Evolutionary conservation across 345 rosid genomes (phyloP), one percentile per base, ranked within the genome.

Genomic region (rapeseed (Brassica napus)): DNA sequence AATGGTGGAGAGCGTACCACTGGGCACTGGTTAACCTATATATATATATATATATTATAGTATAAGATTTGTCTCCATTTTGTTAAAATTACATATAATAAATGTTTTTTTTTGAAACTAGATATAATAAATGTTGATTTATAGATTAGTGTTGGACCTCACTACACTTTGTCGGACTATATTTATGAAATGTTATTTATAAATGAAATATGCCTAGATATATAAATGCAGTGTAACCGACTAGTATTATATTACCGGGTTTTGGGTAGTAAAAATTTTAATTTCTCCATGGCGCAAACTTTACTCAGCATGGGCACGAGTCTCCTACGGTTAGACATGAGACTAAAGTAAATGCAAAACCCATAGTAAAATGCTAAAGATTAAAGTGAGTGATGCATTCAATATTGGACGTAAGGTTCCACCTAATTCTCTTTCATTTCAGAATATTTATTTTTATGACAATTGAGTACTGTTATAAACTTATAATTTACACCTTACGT

Each of bases 81-180:
- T 8, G 31, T 23, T 31, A 21, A 15, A 10, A 6, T 6, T 21
- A 16, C 42, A 62, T 16, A 39, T 6, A 26, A n/a, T 37, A 28
- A 28, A 28, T 28, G 30, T 28, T 28, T 28, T 28, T 28, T 28
- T 1, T 28, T 28, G 30, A 28, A 28, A 28, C 30, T 28, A 28
- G 30, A 28, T 28, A 0, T 28, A 28, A 28, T 28, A 3, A 28
- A 28, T 28, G 42, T 8, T 60, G 18, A 28, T 47, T 63, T 30
- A 63, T 10, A 30, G 77, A 44, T 61, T 63, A 30, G 62, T 47
- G 59, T 68, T 68, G 70, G 70, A 74, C 70, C 47, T 6, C 14
- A 39, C 2, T 15, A 47, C 1, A 72, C 52, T 21, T 34, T 34
- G 39, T 7, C 8, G 7, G 39, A 34, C 8, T 34, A 34, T 34